phyloP scores from a whole-genome alignment of 345 rosid species.

The Triadica sebifera region DNA sequence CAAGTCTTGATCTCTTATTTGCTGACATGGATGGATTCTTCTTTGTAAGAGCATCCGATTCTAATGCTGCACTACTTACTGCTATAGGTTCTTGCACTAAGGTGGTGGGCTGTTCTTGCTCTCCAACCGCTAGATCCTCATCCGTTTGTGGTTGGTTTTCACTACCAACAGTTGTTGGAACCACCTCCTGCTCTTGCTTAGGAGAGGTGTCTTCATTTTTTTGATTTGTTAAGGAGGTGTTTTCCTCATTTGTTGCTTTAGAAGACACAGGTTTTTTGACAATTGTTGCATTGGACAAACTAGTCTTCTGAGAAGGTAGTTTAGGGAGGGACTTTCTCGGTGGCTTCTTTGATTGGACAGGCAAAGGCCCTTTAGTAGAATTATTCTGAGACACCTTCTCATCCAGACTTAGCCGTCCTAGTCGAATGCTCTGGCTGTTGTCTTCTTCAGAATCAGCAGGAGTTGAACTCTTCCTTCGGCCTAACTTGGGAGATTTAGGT shows the following conservation, averaged over 20 bases:
- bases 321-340: conserved; percentile 80
- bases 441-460: conserved; percentile 51
- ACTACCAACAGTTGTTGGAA: conserved; percentile 23
- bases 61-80: conserved; percentile 23
- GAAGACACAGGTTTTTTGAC: conserved; percentile 22
- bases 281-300: conserved; percentile 29
- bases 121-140: conserved; percentile 29
- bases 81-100: conserved; percentile 39
- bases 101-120: conserved; percentile 37
- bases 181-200: conserved; percentile 30
- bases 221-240: conserved; percentile 8
- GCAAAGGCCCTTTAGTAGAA: conserved; percentile 48
- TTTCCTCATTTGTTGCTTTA: conserved; percentile 24
- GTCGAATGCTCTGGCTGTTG: conserved; percentile 28
- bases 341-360: conserved; percentile 57
- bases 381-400: conserved; percentile 43
- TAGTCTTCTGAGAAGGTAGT: conserved; percentile 79
- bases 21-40: conserved; percentile 20
- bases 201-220: conserved; percentile 18
- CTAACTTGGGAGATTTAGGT: conserved; percentile 96
- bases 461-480: conserved; percentile 62
- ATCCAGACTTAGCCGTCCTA: conserved; percentile 68
- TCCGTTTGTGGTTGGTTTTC: conserved; percentile 33
- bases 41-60: conserved; percentile 24
- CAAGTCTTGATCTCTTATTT: conserved; percentile 32